A percentile compares a stretch with the other conserved stretches of the same genome.
Conservation (phyloP, 164 flowering plant genomes). For the Tetracentron sinense region DNA sequence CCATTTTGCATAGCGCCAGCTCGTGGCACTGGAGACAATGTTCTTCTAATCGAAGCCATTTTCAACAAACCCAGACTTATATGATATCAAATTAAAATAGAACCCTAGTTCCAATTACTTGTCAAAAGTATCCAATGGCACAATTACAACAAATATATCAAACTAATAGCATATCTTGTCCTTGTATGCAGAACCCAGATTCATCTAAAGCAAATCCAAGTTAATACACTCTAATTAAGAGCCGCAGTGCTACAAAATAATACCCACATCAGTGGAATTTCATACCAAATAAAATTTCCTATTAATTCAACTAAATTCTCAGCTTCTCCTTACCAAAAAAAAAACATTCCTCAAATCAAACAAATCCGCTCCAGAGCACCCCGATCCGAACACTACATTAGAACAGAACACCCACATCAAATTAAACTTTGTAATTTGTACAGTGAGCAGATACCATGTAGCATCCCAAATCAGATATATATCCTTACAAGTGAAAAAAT, state of each 20-base stretch:
- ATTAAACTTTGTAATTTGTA: not conserved
- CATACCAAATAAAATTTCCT: not conserved
- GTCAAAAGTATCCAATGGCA: not conserved
- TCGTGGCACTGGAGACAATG: conserved; percentile 68
- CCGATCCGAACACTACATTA: not conserved
- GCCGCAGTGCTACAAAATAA: not conserved
- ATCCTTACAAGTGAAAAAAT: no score
- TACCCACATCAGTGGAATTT: not conserved
- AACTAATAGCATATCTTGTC: not conserved
- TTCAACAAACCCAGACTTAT: conserved; percentile 1
- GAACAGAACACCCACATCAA: no score
- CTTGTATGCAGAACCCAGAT: not conserved
- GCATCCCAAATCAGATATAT: not conserved
- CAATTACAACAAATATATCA: not conserved
- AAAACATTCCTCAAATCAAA: no score
- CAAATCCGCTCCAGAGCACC: not conserved
- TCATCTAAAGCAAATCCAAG: not conserved
- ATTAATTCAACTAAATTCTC: not conserved
- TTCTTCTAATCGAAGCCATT: conserved; percentile 87
- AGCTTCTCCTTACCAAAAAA: not conserved
- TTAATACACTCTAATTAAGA: not conserved
- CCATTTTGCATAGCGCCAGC: conserved; percentile 46
- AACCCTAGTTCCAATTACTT: not conserved
- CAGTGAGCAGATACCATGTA: not conserved
- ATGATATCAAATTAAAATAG: not conserved